These are phyloP conservation scores for Periconia digitata DNA, from an alignment of 2,329 filamentous ascomycete species.

Conservation along the genomic window DNA sequence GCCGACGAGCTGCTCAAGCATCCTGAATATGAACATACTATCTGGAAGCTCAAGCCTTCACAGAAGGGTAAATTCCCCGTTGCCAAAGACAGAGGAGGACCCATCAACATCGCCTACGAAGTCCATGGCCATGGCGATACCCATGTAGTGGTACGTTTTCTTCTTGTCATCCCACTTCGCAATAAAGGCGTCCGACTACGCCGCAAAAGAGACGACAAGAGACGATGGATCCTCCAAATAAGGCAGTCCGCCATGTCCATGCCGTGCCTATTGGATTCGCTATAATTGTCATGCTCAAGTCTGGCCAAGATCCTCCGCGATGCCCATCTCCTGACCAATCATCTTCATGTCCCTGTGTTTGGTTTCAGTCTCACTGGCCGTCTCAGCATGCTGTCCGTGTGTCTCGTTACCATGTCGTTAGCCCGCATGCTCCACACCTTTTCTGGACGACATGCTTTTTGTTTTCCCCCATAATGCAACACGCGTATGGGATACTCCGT, in stretches of 20 bases:
- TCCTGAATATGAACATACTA: slow-evolving; percentile 65
- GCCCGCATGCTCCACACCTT: slow-evolving; percentile 21
- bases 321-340: slow-evolving; percentile 11
- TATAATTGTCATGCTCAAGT: slow-evolving; percentile 25
- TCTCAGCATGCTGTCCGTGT: slow-evolving; percentile 29
- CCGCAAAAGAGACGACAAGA: neutral
- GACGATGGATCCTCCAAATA: neutral
- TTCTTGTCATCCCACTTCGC: slow-evolving; percentile 3
- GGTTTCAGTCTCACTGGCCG: slow-evolving; percentile 40
- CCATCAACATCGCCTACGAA: slow-evolving; percentile 76
- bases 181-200: neutral
- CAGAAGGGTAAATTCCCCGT: slow-evolving; percentile 63
- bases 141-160: slow-evolving; percentile 68
- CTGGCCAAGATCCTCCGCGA: slow-evolving; percentile 7
- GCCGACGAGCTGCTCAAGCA: slow-evolving; percentile 63
- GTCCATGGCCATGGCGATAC: slow-evolving; percentile 73
- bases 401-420: slow-evolving; percentile 29
- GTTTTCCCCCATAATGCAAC: neutral
- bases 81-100: slow-evolving; percentile 71
- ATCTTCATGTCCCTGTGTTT: slow-evolving; percentile 25
- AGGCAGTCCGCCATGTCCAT: neutral
- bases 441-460: slow-evolving; percentile 13
- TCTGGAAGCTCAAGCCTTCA: slow-evolving; percentile 71
- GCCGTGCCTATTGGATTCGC: neutral
- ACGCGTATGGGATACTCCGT: neutral